Percentiles rank a stretch among this genome's conserved stretches.
These are phyloP conservation scores for Corylus americana DNA, from an alignment of 306 rosid species.

Conservation along the genomic window DNA sequence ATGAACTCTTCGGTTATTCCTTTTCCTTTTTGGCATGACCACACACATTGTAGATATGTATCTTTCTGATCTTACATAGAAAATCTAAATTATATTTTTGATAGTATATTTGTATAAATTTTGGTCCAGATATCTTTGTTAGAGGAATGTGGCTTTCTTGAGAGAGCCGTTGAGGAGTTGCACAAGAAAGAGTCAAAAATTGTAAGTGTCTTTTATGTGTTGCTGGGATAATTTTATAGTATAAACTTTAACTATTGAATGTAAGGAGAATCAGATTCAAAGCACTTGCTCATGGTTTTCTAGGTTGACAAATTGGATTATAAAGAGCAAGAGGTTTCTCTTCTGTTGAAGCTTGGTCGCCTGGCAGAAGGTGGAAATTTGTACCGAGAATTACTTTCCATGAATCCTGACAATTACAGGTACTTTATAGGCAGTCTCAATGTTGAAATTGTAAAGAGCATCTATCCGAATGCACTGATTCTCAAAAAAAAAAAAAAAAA, in stretches of 20 bases:
- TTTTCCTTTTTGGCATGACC: background rate
- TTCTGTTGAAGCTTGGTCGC: conserved; percentile 79
- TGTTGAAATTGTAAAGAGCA: background rate
- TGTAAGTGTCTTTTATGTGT: conserved; percentile 51
- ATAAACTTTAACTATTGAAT: conserved; percentile 5
- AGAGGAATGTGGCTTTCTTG: conserved; percentile 74
- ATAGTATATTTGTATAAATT: background rate
- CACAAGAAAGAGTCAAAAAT: conserved; percentile 74
- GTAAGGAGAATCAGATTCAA: conserved; percentile 28
- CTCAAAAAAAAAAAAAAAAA: background rate
- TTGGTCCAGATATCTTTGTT: conserved; percentile 71
- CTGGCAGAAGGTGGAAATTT: conserved; percentile 69
- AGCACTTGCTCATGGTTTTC: conserved; percentile 26
- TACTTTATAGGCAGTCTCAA: conserved; percentile 26
- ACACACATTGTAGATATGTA: background rate
- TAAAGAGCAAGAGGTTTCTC: conserved; percentile 92
- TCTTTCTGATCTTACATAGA: background rate
- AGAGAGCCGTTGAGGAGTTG: conserved; percentile 87
- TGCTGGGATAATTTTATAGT: conserved; percentile 17
- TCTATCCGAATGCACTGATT: background rate
- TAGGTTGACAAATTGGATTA: conserved; percentile 83
- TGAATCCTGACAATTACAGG: conserved; percentile 97
- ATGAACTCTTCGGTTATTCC: background rate
- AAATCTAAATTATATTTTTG: background rate
- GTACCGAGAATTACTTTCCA: conserved; percentile 68